phyloP scores from a whole-genome alignment of 2,329 filamentous ascomycete genomes.

The Amauroascus niger region DNA sequence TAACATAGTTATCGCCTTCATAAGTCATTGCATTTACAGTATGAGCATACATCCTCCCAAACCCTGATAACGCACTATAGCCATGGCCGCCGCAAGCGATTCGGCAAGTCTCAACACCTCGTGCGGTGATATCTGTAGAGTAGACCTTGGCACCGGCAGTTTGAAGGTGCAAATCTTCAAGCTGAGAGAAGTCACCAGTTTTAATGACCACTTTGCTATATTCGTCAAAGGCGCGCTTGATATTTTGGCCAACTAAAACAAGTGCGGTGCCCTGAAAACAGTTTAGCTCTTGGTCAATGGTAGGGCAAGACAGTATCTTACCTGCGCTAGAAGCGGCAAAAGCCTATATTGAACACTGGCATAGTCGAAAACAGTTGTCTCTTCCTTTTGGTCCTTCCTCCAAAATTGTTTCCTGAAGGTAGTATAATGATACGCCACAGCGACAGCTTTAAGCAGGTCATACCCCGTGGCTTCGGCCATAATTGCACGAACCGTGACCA shows the following conservation, averaged over 20 bases:
- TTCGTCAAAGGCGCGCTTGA: slow-evolving; percentile 19
- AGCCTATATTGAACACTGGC: slow-evolving; percentile 20
- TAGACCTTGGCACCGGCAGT: slow-evolving; percentile 21
- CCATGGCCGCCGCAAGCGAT: slow-evolving; percentile 32
- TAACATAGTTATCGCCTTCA: slow-evolving; percentile 37
- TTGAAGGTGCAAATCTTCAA: slow-evolving; percentile 22
- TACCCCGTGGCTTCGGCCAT: slow-evolving; percentile 24
- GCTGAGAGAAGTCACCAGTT: slow-evolving; percentile 18
- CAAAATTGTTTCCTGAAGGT: slow-evolving; percentile 18
- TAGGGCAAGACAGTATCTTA: slow-evolving; percentile 1
- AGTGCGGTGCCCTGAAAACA: slow-evolving; percentile 15
- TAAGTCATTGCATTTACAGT: slow-evolving; percentile 25
- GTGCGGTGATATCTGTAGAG: slow-evolving; percentile 18
- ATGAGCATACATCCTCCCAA: slow-evolving; percentile 25
- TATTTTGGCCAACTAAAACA: slow-evolving; percentile 19
- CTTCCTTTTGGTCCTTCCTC: slow-evolving; percentile 11
- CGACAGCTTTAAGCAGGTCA: slow-evolving; percentile 27
- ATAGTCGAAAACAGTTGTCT: slow-evolving; percentile 20
- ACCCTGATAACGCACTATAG: slow-evolving; percentile 28
- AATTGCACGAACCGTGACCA: slow-evolving; percentile 27
- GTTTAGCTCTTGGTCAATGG: background rate
- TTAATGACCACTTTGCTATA: slow-evolving; percentile 18
- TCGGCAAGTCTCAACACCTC: slow-evolving; percentile 20
- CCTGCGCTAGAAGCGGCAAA: slow-evolving; percentile 19
- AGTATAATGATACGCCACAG: slow-evolving; percentile 28